Evolutionary conservation across 192 early-diverging fungal species (phyloP), one percentile per base, ranked within the genome.

Genomic region (Phycomyces nitens): DNA sequence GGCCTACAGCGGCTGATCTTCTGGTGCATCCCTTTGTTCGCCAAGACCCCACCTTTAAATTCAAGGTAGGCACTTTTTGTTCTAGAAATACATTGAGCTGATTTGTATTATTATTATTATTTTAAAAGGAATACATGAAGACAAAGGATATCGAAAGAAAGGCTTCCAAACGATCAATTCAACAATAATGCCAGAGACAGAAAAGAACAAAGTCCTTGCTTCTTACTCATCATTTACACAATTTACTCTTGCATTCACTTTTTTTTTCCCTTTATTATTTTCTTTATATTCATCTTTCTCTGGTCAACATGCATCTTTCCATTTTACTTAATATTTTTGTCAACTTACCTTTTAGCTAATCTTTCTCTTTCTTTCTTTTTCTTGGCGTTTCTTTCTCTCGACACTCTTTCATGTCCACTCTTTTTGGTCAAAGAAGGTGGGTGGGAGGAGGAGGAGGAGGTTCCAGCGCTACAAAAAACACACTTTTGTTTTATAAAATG

Each of bases 1-100:
- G 97, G 26, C 90, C 92, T 55, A 87, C 94, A 0, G 97, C 95
- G 3, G 60, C 79, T 0, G 76, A 88, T 59, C 72, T 96, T 18
- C 70, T 88, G n/a, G 53, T 73, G 0, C 84, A 96, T 76, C 61
- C 76, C 18, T 98, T 97, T 81, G 81, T 84, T 21, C 70, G 77
- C 53, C 82, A 84, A 29, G 66, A 79, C 39, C 53, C 74, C 38
- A 69, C 70, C 39, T 85, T 79, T 53, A 71, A 80, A 53, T 83
- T 81, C 66, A 79, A 79, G 52, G 82, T 76, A 65, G 63, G 47
- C 22, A n/a, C 24, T 64, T 21, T 64, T 39, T 34, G 14, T 63
- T 5, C 21, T 12, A 24, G 56, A 38, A 18, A 47, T n/a, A 29
- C 16, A n/a, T n/a, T n/a, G n/a, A 21, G 38, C 23, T 40, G 5